These are phyloP conservation scores for Phlegmacium glaucopus DNA, from an alignment of 768 basidiomycete species.

Conservation along the genomic window DNA sequence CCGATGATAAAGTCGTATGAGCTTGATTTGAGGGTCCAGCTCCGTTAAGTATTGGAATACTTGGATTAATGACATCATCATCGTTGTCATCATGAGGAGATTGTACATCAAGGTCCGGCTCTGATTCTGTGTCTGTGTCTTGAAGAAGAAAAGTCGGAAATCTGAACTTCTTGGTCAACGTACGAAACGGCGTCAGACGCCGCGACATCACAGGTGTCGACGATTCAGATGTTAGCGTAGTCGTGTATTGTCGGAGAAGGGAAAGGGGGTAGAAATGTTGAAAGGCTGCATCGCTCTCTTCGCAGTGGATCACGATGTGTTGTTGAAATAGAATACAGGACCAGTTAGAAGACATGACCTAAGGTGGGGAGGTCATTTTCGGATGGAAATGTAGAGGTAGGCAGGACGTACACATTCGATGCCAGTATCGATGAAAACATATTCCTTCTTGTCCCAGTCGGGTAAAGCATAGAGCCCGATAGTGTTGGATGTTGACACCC, in stretches of 20 bases:
- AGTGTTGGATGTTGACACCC: conserved; percentile 51
- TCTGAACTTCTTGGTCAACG: conserved; percentile 49
- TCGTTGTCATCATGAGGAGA: background rate
- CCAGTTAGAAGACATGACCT: conserved; percentile 73
- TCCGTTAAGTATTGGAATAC: conserved; percentile 12
- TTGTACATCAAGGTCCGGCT: conserved; percentile 12
- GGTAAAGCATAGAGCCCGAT: conserved; percentile 61
- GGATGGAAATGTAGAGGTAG: background rate
- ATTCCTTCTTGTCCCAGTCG: conserved; percentile 65
- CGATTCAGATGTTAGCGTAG: conserved; percentile 20
- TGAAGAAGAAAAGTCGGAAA: conserved; percentile 39
- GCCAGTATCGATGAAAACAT: conserved; percentile 71
- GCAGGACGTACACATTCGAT: conserved; percentile 61
- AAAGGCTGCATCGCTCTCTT: conserved; percentile 60
- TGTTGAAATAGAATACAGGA: conserved; percentile 65
- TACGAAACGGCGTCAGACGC: conserved; percentile 40
- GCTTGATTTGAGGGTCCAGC: background rate
- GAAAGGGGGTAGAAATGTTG: conserved; percentile 68
- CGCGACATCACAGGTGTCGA: conserved; percentile 38
- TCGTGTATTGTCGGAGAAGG: conserved; percentile 32
- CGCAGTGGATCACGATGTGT: conserved; percentile 72
- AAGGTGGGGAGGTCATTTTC: too few species aligned
- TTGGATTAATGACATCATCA: background rate
- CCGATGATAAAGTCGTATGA: conserved; percentile 5
- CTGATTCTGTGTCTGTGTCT: conserved; percentile 8